phyloP scores from a whole-genome alignment of 371 early-diverging fungal genomes.

The Sporodiniella umbellata region DNA sequence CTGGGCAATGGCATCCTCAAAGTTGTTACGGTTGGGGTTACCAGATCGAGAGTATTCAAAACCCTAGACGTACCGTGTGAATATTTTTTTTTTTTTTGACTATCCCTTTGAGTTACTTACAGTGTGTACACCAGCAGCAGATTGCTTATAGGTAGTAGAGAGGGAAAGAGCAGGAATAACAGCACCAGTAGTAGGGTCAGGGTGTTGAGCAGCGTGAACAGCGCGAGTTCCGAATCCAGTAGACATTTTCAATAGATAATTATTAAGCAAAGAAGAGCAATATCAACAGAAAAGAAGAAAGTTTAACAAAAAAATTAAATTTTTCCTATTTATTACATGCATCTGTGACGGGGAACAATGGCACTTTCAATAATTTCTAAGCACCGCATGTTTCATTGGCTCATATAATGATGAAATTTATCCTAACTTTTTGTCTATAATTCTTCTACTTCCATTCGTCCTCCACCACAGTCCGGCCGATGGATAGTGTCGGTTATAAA shows the following conservation, averaged over 20 bases:
- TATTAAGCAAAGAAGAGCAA: neutral
- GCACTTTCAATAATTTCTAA: neutral
- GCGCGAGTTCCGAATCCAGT: constrained; percentile 85
- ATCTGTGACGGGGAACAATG: constrained; percentile 19
- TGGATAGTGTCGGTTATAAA: too few species aligned
- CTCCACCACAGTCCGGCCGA: too few species aligned
- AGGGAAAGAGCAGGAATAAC: constrained; percentile 95
- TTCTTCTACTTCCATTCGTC: neutral
- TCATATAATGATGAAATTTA: constrained; percentile 16
- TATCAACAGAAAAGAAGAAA: neutral
- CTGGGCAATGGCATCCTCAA: constrained; percentile 91
- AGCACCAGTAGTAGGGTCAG: constrained; percentile 85
- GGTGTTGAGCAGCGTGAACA: constrained; percentile 88
- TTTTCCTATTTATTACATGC: constrained; percentile 4
- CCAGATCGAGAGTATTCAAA: constrained; percentile 95
- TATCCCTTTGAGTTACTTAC: constrained; percentile 38
- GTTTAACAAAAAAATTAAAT: constrained; percentile 4
- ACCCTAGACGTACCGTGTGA: constrained; percentile 47
- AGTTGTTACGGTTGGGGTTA: constrained; percentile 89
- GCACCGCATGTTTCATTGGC: constrained; percentile 10
- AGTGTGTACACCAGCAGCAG: constrained; percentile 85
- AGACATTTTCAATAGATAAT: constrained; percentile 17
- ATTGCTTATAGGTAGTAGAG: constrained; percentile 95
- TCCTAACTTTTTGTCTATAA: neutral
- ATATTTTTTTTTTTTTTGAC: constrained; percentile 6